Evolutionary conservation across 2,329 filamentous ascomycete genomes (phyloP), one percentile per base, ranked within the genome.

Genomic region (Ceratocystis harringtonii): DNA sequence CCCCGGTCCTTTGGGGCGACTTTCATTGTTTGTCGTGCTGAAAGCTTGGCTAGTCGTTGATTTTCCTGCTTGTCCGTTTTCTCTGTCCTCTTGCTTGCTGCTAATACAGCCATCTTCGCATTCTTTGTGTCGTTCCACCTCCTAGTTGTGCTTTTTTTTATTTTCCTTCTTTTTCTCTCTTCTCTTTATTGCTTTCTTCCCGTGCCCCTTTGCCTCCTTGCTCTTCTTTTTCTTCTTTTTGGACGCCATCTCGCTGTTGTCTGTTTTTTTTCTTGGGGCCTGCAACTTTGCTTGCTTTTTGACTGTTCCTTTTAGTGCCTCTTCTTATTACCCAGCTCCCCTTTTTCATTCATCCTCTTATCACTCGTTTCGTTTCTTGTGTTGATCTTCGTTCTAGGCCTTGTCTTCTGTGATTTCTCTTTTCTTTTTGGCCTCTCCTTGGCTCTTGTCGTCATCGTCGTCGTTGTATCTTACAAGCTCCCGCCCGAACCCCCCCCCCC

Each of bases 261-360:
- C 45, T 50, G 45, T 8, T 50, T 50, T 50, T 45, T 10, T 57
- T 57, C 52, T 15, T n/a, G 28, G 8, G 19, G 6, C 30, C 19
- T 64, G 22, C 17, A 41, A 2, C 50, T n/a, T 25, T 28, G 25
- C 48, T 52, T 52, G 48, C 19, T 52, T 55, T 64, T 52, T 25
- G 36, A 41, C 36, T 41, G 10, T 41, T 41, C 36, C 50, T 43
- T 36, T 64, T 50, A 41, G 30, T 17, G 28, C 2, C 22, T n/a
- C n/a, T 25, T 12, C 41, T 25, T 25, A 19, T 32, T 52, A 19
- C 19, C 45, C 8, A 10, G n/a, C 22, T 50, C n/a, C 41, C 19
- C 41, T 36, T 62, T 62, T 62, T 62, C 28, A 50, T 62, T 62
- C 61, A 62, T 62, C 22, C 45, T 48, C 43, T 41, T 62, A 62